Evolutionary conservation across 2,329 filamentous ascomycete species (phyloP).

Genomic region (Cladosporium sp.): DNA sequence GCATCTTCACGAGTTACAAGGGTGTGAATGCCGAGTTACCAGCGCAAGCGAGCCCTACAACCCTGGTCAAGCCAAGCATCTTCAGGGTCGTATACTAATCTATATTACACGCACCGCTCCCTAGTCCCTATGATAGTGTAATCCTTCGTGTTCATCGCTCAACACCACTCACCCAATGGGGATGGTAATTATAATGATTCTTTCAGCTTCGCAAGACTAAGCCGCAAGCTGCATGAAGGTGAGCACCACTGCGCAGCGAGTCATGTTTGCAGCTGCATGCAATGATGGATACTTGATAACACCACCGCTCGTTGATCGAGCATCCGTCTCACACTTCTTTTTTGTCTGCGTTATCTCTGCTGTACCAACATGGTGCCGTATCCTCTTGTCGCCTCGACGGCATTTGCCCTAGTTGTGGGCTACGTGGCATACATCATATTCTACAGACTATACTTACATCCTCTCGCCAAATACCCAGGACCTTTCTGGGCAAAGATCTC

Average conservation of each 20-base stretch:
- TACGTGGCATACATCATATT: constrained; percentile 4
- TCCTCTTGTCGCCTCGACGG: not conserved
- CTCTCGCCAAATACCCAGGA: constrained; percentile 20
- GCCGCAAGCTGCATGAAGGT: not conserved
- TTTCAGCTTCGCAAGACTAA: not conserved
- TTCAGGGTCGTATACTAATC: constrained; percentile 1
- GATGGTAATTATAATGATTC: not conserved
- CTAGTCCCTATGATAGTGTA: constrained; percentile 4
- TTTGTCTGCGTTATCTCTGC: not conserved
- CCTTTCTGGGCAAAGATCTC: constrained; percentile 25
- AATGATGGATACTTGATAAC: not conserved
- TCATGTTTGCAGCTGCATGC: not conserved
- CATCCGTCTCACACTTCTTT: not conserved
- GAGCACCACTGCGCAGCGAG: not conserved
- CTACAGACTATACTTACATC: constrained; percentile 20
- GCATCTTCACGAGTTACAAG: not conserved
- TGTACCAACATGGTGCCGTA: not conserved
- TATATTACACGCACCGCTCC: not conserved
- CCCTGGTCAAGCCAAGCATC: constrained; percentile 7
- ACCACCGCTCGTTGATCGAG: not conserved
- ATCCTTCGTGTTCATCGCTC: not conserved
- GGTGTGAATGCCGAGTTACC: not conserved
- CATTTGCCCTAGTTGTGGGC: not conserved
- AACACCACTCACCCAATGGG: not conserved
- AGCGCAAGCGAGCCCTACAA: not conserved